Evolutionary conservation across 441 rosid genomes (phyloP).

Genomic region (Brassica hybrid): DNA sequence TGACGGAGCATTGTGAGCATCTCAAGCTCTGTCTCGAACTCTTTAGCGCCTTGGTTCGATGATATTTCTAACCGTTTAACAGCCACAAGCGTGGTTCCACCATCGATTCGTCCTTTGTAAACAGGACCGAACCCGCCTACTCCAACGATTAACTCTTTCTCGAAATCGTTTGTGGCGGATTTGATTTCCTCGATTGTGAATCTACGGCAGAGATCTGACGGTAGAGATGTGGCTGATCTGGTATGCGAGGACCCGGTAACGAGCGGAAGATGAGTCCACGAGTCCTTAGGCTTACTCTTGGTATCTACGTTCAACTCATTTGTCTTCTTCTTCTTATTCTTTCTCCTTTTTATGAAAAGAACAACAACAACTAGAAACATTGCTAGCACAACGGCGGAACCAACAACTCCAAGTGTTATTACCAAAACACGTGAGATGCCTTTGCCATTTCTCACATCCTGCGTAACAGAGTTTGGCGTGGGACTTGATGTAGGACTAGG

Average conservation of each 20-base stretch:
- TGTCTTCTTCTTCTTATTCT: constrained; percentile 35
- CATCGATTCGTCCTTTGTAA: not conserved
- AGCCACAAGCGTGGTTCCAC: not conserved
- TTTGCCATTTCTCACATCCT: not conserved
- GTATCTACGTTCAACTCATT: constrained; percentile 46
- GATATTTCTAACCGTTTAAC: not conserved
- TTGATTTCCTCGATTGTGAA: not conserved
- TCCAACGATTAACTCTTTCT: not conserved
- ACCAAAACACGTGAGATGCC: constrained; percentile 6
- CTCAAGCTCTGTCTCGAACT: not conserved
- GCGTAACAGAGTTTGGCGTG: not conserved
- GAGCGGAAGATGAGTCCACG: constrained; percentile 65
- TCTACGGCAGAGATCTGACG: not conserved
- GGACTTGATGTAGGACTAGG: not conserved
- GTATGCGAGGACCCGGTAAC: constrained; percentile 19
- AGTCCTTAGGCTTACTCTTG: constrained; percentile 74
- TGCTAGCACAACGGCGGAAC: constrained; percentile 19
- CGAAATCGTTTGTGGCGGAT: not conserved
- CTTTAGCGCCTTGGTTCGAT: not conserved
- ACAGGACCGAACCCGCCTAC: constrained; percentile 1
- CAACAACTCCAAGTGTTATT: constrained; percentile 19
- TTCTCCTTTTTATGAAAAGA: constrained; percentile 36
- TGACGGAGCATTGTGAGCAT: constrained; percentile 1
- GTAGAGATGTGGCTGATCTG: constrained; percentile 2
- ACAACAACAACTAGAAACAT: constrained; percentile 37